Evolutionary conservation across 2,329 filamentous ascomycete genomes (phyloP).

Genomic region (Cephalotrichum gorgonifer): DNA sequence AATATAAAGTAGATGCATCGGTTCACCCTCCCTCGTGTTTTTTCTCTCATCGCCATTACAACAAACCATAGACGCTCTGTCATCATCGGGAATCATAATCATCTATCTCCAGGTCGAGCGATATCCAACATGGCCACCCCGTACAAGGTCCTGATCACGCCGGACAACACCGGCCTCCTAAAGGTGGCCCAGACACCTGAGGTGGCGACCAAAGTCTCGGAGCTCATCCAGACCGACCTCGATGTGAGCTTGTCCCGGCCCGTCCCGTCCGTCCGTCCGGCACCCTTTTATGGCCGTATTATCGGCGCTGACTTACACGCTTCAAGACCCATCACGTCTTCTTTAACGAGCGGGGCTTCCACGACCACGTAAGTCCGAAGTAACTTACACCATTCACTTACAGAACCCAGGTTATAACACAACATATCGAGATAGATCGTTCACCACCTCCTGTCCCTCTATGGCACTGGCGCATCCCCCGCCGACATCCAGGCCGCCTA

Average conservation of each 20-base stretch:
- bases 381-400: slow-evolving; percentile 6
- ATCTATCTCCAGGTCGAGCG: no score
- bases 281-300: no score
- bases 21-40: no score
- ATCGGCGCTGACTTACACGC: not conserved
- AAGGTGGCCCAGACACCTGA: slow-evolving; percentile 38
- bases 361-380: slow-evolving; percentile 67
- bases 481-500: slow-evolving; percentile 53
- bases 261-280: no score
- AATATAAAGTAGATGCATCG: no score
- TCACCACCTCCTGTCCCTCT: slow-evolving; percentile 68
- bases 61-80: no score
- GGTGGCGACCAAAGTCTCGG: slow-evolving; percentile 50
- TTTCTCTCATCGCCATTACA: no score
- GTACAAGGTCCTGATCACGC: slow-evolving; percentile 34
- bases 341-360: slow-evolving; percentile 66
- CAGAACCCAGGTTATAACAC: not conserved
- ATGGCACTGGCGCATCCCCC: slow-evolving; percentile 59
- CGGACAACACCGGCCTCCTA: slow-evolving; percentile 40
- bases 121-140: slow-evolving; percentile 31
- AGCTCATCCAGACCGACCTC: slow-evolving; percentile 68
- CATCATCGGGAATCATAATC: no score
- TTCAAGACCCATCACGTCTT: slow-evolving; percentile 58
- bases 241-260: slow-evolving; percentile 30
- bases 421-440: slow-evolving; percentile 33